Percentiles rank a stretch among this genome's conserved stretches.
Evolutionary conservation across 2,329 filamentous ascomycete species (phyloP).

Genomic region (Ascochyta clinopodiicola): DNA sequence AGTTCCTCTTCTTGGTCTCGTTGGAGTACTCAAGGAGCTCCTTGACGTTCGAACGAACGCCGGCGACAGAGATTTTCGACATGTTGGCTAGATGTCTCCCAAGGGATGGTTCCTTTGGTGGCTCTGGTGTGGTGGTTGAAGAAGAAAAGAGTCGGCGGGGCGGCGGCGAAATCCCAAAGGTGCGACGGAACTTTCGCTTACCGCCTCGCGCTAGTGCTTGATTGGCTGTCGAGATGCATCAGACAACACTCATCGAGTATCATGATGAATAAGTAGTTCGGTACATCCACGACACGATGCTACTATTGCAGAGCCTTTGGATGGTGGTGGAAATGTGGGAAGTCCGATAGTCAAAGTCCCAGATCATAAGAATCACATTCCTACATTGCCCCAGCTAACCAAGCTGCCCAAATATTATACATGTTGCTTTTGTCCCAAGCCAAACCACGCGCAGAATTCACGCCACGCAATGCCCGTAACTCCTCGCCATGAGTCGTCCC

Average conservation of each 20-base stretch:
- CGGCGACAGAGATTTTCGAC: constrained; percentile 89
- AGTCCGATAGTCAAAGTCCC: not conserved
- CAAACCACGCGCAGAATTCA: constrained; percentile 21
- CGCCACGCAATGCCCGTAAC: constrained; percentile 41
- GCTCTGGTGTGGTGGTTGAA: constrained; percentile 46
- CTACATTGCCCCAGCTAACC: constrained; percentile 10
- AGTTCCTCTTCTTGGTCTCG: constrained; percentile 98
- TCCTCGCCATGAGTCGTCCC: constrained; percentile 34
- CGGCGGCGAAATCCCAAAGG: constrained; percentile 26
- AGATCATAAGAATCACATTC: not conserved
- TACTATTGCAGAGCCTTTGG: too few relatives aligned
- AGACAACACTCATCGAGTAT: not conserved
- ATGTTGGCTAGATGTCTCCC: constrained; percentile 63
- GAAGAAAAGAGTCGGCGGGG: constrained; percentile 23
- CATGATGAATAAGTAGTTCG: too few relatives aligned
- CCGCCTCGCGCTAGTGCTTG: constrained; percentile 18
- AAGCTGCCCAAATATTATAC: constrained; percentile 33
- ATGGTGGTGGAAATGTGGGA: too few relatives aligned
- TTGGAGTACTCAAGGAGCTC: constrained; percentile 94
- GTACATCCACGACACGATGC: too few relatives aligned
- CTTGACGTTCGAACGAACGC: constrained; percentile 93
- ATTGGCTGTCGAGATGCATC: not conserved
- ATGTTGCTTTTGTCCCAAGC: constrained; percentile 29
- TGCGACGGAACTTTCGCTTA: constrained; percentile 21
- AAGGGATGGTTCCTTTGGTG: constrained; percentile 52